phyloP scores from a whole-genome alignment of 2,329 filamentous ascomycete genomes.

The Xylaria sp. region DNA sequence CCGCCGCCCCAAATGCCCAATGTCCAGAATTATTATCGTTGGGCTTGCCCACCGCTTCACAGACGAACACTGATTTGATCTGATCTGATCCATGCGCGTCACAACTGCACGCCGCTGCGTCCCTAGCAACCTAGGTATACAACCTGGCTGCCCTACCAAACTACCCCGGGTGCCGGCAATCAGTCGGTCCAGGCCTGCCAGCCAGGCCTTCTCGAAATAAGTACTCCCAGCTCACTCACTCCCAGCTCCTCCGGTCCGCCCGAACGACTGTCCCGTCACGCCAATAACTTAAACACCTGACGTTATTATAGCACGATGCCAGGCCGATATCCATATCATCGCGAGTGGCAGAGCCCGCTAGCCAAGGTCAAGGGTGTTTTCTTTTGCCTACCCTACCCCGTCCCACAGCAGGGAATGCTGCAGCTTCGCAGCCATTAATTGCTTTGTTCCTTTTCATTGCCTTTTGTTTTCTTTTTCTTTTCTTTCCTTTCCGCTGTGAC shows the following conservation, averaged over 20 bases:
- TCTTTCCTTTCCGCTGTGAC: slow-evolving; percentile 4
- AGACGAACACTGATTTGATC: slow-evolving; percentile 1
- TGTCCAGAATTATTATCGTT: not conserved
- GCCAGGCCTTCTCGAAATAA: too few species aligned
- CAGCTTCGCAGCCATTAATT: not conserved
- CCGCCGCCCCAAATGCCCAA: not conserved
- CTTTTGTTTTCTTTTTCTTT: slow-evolving; percentile 11
- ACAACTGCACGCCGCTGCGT: slow-evolving; percentile 19
- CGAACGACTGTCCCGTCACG: too few species aligned
- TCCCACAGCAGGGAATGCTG: not conserved
- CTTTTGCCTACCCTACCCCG: not conserved
- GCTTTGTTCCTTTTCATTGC: too few species aligned
- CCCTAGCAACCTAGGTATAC: slow-evolving; percentile 13
- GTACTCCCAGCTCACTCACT: too few species aligned
- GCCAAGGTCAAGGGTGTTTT: too few species aligned
- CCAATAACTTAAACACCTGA: too few species aligned
- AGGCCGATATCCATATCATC: too few species aligned
- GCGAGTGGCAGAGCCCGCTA: too few species aligned
- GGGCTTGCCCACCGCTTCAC: not conserved
- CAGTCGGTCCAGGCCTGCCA: too few species aligned
- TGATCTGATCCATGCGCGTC: slow-evolving; percentile 26
- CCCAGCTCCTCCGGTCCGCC: too few species aligned
- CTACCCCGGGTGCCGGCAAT: not conserved
- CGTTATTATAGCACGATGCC: too few species aligned
- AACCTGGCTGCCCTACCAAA: too few species aligned